Evolutionary conservation across 148 eudicot genomes (phyloP), one percentile per base, ranked within the genome.

Genomic region (Heliamphora exappendiculata): DNA sequence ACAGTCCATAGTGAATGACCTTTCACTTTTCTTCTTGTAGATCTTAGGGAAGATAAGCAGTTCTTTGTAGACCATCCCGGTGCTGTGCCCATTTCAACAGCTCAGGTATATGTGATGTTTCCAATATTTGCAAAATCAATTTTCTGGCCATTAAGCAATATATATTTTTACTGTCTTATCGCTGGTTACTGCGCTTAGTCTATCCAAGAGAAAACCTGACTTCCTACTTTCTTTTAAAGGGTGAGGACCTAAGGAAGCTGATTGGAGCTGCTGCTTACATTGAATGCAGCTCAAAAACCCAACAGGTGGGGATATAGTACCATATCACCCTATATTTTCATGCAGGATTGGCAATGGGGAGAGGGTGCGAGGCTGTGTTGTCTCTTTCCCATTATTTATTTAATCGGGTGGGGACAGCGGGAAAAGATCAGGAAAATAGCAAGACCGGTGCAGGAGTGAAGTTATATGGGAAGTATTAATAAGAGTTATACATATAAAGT

Each of bases 281-380:
- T 7, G 95, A 90, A 78, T 90, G 95, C 50, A 93, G 95, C 83
- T 88, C 97, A 24, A 93, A 93, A 82, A 87, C 95, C 47, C 97
- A 93, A 81, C 97, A 90, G 97, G 97, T 92, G 49, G 33, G 37
- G n/a, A 29, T 12, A 58, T 41, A 57, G 67, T 59, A 24, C 45
- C 44, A 19, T 34, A 66, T 57, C n/a, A 28, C 42, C 72, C 2
- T 47, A 22, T 44, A 72, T 50, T 45, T 45, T 29, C n/a, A 3
- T 20, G 47, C 14, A n/a, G n/a, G n/a, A n/a, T n/a, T n/a, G n/a
- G n/a, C n/a, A n/a, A n/a, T n/a, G n/a, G n/a, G n/a, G n/a, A n/a
- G n/a, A n/a, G n/a, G n/a, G n/a, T n/a, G n/a, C n/a, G n/a, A n/a
- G n/a, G n/a, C n/a, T n/a, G n/a, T n/a, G n/a, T n/a, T n/a, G n/a